A percentile compares a stretch with the other conserved stretches of the same genome.
Conservation (phyloP, 2,329 filamentous ascomycete species). For the Pseudogymnoascus sp. region DNA sequence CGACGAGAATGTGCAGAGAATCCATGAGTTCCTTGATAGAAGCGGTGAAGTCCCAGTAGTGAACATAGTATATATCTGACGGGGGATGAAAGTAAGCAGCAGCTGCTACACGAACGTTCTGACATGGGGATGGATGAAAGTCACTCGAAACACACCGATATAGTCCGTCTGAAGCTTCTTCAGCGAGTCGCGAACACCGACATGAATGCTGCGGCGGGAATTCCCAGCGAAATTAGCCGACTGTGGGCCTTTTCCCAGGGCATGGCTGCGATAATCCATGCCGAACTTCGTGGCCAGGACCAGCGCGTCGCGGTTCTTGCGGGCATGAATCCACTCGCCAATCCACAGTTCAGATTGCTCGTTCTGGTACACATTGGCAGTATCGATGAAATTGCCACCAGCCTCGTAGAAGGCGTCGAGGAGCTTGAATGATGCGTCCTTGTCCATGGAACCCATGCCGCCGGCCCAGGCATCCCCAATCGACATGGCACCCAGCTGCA, state of each 20-base stretch:
- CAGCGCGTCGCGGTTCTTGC: conserved; percentile 57
- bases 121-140: neutral
- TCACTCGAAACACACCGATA: conserved; percentile 47
- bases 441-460: conserved; percentile 43
- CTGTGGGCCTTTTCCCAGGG: conserved; percentile 32
- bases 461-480: conserved; percentile 46
- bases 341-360: conserved; percentile 56
- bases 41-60: conserved; percentile 45
- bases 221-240: conserved; percentile 50
- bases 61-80: neutral
- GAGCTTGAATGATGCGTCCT: conserved; percentile 45
- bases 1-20: conserved; percentile 51
- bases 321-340: conserved; percentile 60
- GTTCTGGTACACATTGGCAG: conserved; percentile 47
- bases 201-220: conserved; percentile 49
- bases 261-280: conserved; percentile 42
- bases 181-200: conserved; percentile 46
- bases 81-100: neutral
- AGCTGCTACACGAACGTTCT: neutral
- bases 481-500: conserved; percentile 57
- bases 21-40: conserved; percentile 61
- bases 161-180: conserved; percentile 58
- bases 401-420: conserved; percentile 47
- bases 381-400: conserved; percentile 64
- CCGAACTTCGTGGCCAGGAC: conserved; percentile 64